Percentiles rank a stretch among this genome's conserved stretches.
Conservation (phyloP, 306 rosid genomes). For the Pyrus bretschneideri region DNA sequence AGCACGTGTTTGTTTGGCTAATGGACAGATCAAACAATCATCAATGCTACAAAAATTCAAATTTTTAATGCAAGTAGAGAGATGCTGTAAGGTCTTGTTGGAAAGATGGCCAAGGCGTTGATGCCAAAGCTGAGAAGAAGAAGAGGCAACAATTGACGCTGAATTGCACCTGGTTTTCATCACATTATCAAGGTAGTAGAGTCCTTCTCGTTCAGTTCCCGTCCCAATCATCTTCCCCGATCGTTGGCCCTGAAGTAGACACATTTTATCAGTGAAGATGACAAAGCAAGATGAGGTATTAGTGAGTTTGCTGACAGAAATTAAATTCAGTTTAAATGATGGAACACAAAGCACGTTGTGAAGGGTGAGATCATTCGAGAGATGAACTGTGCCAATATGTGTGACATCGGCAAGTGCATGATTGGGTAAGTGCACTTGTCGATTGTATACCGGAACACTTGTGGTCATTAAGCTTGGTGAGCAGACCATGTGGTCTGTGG, state of each 20-base stretch:
- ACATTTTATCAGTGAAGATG: not conserved
- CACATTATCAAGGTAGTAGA: not conserved
- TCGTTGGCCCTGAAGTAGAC: not conserved
- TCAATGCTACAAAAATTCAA: not conserved
- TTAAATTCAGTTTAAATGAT: too few species aligned
- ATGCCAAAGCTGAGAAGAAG: not conserved
- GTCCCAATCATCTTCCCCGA: not conserved
- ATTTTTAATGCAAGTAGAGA: not conserved
- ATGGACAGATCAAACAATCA: not conserved
- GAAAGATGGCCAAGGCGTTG: not conserved
- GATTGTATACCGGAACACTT: too few species aligned
- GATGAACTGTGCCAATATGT: too few species aligned
- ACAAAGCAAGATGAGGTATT: not conserved
- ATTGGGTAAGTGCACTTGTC: too few species aligned
- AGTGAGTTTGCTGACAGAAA: too few species aligned
- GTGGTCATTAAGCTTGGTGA: too few species aligned
- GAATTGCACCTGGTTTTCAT: rapidly evolving
- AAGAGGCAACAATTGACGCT: too few species aligned
- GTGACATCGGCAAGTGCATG: too few species aligned
- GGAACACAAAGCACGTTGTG: too few species aligned
- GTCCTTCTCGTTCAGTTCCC: not conserved
- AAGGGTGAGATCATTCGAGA: too few species aligned
- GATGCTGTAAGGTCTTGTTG: not conserved
- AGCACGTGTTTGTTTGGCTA: too few species aligned
- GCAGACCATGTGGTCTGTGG: not conserved